phyloP scores from a whole-genome alignment of 495 filamentous ascomycete species.

The Sporormia fimetaria region DNA sequence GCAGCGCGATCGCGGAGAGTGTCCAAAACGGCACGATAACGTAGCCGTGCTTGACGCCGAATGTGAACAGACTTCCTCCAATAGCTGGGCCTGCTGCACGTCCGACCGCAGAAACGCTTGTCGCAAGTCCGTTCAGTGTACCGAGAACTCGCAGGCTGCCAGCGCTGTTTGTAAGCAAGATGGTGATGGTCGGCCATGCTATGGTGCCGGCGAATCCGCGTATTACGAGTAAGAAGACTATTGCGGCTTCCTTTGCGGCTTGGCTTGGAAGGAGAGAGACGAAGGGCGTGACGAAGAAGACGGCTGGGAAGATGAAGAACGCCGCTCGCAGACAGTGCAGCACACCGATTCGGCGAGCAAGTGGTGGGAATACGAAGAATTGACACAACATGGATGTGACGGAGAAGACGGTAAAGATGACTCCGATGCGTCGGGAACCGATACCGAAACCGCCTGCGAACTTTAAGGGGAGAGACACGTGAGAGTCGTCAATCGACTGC shows the following conservation, averaged over 20 bases:
- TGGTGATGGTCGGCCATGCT: conserved; percentile 78
- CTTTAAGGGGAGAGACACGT: conserved; percentile 56
- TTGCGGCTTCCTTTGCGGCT: conserved; percentile 24
- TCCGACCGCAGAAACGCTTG: conserved; percentile 65
- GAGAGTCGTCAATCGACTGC: conserved; percentile 45
- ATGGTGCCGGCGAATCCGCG: conserved; percentile 66
- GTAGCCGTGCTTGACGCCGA: conserved; percentile 58
- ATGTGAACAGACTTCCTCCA: conserved; percentile 36
- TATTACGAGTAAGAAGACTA: conserved; percentile 49
- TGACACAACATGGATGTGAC: conserved; percentile 61
- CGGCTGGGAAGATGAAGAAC: conserved; percentile 51
- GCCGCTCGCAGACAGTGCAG: conserved; percentile 54
- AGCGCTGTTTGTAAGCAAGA: conserved; percentile 81
- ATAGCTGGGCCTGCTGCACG: conserved; percentile 62
- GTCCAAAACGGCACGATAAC: conserved; percentile 73
- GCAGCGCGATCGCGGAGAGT: conserved; percentile 44
- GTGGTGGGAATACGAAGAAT: conserved; percentile 63
- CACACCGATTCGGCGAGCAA: conserved; percentile 58
- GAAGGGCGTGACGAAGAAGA: conserved; percentile 66
- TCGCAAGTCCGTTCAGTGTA: conserved; percentile 81
- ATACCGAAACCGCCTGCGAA: conserved; percentile 71
- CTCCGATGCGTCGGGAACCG: conserved; percentile 57
- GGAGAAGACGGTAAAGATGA: conserved; percentile 66
- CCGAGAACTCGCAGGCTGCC: conserved; percentile 62
- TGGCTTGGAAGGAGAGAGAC: conserved; percentile 47